phyloP scores from a whole-genome alignment of 192 early-diverging fungal genomes.

The Backusella westeae region DNA sequence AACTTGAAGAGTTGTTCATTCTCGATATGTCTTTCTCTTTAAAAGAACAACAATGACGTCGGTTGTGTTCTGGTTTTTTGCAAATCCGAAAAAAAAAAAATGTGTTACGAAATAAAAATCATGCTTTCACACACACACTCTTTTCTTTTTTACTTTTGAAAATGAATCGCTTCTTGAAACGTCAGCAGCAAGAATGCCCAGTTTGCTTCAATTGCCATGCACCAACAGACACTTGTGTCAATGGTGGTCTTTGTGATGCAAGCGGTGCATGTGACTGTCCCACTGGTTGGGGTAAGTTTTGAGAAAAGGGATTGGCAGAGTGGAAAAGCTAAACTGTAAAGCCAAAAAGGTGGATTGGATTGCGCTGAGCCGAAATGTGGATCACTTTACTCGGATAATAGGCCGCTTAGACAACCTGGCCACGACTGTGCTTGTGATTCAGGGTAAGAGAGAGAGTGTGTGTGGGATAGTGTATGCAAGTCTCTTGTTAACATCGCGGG shows the following conservation, averaged over 20 bases:
- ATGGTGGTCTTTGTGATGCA: conserved; percentile 44
- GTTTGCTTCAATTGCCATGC: conserved; percentile 36
- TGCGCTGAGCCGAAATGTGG: conserved; percentile 32
- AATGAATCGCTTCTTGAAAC: conserved; percentile 2
- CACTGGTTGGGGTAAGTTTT: conserved; percentile 51
- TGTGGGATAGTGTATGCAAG: background rate
- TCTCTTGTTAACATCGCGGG: background rate
- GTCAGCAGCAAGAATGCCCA: conserved; percentile 42
- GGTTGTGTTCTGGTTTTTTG: background rate
- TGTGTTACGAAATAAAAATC: background rate
- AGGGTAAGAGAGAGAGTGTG: conserved; percentile 19
- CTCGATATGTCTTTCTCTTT: background rate
- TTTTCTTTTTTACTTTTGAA: too few species aligned
- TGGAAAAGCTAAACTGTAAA: background rate
- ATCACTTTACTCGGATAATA: conserved; percentile 20
- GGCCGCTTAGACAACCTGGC: conserved; percentile 17
- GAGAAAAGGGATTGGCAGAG: background rate
- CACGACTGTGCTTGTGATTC: conserved; percentile 27
- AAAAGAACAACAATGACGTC: background rate
- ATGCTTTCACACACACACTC: background rate
- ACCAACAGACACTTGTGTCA: conserved; percentile 23
- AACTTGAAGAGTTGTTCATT: background rate
- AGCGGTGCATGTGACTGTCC: conserved; percentile 65
- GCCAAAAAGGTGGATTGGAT: conserved; percentile 25
- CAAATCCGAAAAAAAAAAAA: background rate